Conservation (phyloP, 2,329 filamentous ascomycete species). For the Tetracladium maxilliforme region DNA sequence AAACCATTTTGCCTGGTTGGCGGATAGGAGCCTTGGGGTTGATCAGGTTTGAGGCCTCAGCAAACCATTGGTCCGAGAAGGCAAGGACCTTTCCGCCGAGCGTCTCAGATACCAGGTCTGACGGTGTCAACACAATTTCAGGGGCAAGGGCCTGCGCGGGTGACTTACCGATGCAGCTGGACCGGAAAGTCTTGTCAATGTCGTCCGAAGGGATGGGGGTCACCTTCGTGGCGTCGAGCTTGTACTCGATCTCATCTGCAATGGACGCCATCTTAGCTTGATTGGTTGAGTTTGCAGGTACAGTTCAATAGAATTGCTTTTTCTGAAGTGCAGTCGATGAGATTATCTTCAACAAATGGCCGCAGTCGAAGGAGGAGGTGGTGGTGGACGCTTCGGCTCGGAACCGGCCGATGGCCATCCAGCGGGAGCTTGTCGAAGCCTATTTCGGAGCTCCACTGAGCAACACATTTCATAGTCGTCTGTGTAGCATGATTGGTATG, state of each 20-base stretch:
- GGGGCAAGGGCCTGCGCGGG: constrained; percentile 3
- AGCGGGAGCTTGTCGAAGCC: no score
- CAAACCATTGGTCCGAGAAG: constrained; percentile 57
- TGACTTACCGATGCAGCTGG: constrained; percentile 42
- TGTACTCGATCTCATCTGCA: constrained; percentile 38
- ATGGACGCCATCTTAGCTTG: constrained; percentile 13
- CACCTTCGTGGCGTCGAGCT: constrained; percentile 36
- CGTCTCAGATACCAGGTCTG: constrained; percentile 45
- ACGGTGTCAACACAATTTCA: constrained; percentile 4
- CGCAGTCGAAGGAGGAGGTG: no score
- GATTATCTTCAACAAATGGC: no score
- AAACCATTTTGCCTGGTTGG: constrained; percentile 53
- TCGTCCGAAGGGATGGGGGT: constrained; percentile 32
- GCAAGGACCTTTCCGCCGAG: constrained; percentile 49
- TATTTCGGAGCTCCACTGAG: no score
- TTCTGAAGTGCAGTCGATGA: no score
- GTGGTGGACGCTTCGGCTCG: no score
- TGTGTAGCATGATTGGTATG: no score
- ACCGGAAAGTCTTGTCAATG: constrained; percentile 47
- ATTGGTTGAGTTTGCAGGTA: neutral
- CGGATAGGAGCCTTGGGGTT: constrained; percentile 48
- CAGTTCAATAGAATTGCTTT: constrained; percentile 1
- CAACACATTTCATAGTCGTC: no score
- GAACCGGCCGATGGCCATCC: no score
- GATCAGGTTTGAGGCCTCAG: constrained; percentile 47